phyloP scores from a whole-genome alignment of 306 rosid genomes.

The Mimosa bimucronata region DNA sequence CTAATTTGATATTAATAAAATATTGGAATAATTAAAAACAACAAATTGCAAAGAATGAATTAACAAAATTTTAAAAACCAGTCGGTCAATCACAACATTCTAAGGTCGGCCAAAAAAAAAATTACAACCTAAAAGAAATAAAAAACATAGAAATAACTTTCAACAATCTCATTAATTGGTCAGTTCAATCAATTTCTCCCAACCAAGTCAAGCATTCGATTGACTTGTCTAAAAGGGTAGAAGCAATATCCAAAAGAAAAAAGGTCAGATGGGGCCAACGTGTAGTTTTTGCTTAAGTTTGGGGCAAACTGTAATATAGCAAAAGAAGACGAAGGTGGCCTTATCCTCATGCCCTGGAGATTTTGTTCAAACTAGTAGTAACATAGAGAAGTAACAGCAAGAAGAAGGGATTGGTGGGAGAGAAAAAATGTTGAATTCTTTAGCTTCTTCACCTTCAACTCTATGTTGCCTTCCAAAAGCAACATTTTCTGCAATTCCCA shows the following conservation, averaged over 20 bases:
- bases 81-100: too few relatives aligned
- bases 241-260: not conserved
- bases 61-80: too few relatives aligned
- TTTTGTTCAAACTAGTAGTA: not conserved
- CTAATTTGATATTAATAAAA: too few relatives aligned
- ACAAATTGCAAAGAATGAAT: too few relatives aligned
- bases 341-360: not conserved
- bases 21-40: too few relatives aligned
- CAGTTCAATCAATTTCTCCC: not conserved
- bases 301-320: not conserved
- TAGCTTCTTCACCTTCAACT: constrained; percentile 52
- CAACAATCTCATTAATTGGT: too few relatives aligned
- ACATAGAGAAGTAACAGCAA: not conserved
- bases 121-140: too few relatives aligned
- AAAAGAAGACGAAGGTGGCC: not conserved
- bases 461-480: constrained; percentile 41
- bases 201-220: not conserved
- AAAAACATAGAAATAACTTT: too few relatives aligned
- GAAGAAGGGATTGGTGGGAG: not conserved
- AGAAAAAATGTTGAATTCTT: constrained; percentile 50
- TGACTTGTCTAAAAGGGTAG: not conserved
- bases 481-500: constrained; percentile 29
- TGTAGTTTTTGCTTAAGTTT: not conserved
- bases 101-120: too few relatives aligned
- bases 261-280: not conserved